phyloP scores from a whole-genome alignment of 352 stramenopile genomes.

The Blastocystis sp. region DNA sequence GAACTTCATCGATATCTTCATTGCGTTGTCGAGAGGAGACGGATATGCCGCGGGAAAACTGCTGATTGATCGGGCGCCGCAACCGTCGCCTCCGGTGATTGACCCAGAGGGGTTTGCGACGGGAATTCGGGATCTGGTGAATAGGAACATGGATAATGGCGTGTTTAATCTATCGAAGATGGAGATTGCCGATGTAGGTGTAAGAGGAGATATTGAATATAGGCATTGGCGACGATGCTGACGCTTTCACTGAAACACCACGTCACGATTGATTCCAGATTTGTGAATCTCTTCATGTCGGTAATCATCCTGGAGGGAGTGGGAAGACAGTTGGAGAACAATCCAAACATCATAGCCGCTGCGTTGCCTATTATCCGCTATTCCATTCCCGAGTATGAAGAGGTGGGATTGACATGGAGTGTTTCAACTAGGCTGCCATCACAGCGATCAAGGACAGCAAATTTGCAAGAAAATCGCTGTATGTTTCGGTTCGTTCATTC shows the following conservation, averaged over 20 bases:
- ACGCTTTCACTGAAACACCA: conserved; percentile 27
- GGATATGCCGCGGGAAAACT: conserved; percentile 12
- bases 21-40: conserved; percentile 32
- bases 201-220: background rate
- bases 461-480: conserved; percentile 2
- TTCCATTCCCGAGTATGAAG: conserved; percentile 34
- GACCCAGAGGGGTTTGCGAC: conserved; percentile 52
- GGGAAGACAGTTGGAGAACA: conserved; percentile 41
- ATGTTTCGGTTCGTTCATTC: background rate
- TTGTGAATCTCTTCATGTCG: conserved; percentile 53
- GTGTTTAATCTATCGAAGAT: conserved; percentile 48
- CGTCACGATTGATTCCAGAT: conserved; percentile 25
- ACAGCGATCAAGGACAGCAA: conserved; percentile 11
- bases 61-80: conserved; percentile 33
- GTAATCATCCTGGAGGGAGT: conserved; percentile 54
- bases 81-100: conserved; percentile 41
- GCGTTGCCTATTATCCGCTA: conserved; percentile 31
- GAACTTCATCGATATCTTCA: conserved; percentile 56
- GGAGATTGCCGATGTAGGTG: conserved; percentile 19
- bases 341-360: conserved; percentile 27
- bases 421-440: background rate
- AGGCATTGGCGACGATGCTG: conserved; percentile 49
- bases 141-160: conserved; percentile 54
- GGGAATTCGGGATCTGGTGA: conserved; percentile 41
- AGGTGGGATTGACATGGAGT: background rate